phyloP scores from a whole-genome alignment of 1,139 yeast species.

The Casaregolazyma lundiana region DNA sequence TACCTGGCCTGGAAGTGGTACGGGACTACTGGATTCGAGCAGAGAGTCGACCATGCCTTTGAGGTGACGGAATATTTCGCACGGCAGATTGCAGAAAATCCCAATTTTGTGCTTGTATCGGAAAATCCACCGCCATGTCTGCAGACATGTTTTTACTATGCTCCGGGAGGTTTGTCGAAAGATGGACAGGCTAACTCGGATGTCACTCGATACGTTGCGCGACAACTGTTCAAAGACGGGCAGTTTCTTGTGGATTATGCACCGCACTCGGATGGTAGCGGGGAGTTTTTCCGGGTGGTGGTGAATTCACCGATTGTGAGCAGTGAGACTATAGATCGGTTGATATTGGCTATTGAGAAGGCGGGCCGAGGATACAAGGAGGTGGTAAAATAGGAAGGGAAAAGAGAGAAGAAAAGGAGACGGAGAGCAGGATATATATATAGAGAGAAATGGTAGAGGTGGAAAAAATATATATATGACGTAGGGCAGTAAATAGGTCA shows the following conservation, averaged over 20 bases:
- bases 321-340: conserved; percentile 39
- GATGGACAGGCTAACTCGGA: conserved; percentile 44
- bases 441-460: too few relatives aligned
- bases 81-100: conserved; percentile 33
- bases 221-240: conserved; percentile 57
- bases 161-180: conserved; percentile 39
- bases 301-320: conserved; percentile 65
- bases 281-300: conserved; percentile 83
- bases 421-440: background rate
- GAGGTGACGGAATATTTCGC: conserved; percentile 60
- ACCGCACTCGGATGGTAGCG: conserved; percentile 56
- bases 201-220: conserved; percentile 60
- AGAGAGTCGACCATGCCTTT: conserved; percentile 69
- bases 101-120: conserved; percentile 51
- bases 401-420: background rate
- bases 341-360: conserved; percentile 35
- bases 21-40: conserved; percentile 51
- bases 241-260: conserved; percentile 74
- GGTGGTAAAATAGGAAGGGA: background rate
- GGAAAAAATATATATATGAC: too few relatives aligned
- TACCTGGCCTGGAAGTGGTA: conserved; percentile 80
- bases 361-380: too few relatives aligned
- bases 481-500: too few relatives aligned
- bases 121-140: conserved; percentile 65
- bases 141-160: conserved; percentile 79